Evolutionary conservation across 176 grass and related monocot genomes (phyloP).

Genomic region (Cymbopogon citratus): DNA sequence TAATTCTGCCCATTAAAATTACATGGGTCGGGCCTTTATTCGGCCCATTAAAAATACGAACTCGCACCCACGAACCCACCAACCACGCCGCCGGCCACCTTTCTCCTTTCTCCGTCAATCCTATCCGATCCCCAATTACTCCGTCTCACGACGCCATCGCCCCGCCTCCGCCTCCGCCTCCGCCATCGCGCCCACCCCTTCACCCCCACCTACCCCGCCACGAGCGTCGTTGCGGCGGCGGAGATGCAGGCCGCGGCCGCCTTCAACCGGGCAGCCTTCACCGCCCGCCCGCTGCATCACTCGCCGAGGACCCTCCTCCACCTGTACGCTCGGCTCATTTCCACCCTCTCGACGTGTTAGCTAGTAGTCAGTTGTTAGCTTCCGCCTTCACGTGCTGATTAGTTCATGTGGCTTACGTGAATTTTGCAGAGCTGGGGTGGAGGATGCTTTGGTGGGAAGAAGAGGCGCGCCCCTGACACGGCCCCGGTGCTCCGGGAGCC

Average conservation of each 20-base stretch:
- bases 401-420: not conserved
- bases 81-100: not conserved
- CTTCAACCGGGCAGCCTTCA: conserved; percentile 36
- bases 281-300: conserved; percentile 20
- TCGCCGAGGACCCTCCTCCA: not conserved
- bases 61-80: not conserved
- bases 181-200: not conserved
- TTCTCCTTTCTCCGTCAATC: not conserved
- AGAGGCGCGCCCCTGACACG: conserved; percentile 5
- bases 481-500: conserved; percentile 36
- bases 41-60: not conserved
- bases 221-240: not conserved
- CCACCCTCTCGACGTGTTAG: not conserved
- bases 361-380: not conserved
- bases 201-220: too few relatives aligned
- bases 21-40: too few relatives aligned
- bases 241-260: conserved; percentile 51
- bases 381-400: not conserved
- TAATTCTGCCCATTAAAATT: not conserved
- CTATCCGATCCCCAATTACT: not conserved
- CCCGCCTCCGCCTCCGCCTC: not conserved
- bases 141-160: not conserved
- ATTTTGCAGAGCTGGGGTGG: not conserved
- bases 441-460: not conserved
- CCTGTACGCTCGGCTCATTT: not conserved